A percentile compares a stretch with the other conserved stretches of the same genome.
Conservation (phyloP, 306 rosid species). For the Rubus idaeus region DNA sequence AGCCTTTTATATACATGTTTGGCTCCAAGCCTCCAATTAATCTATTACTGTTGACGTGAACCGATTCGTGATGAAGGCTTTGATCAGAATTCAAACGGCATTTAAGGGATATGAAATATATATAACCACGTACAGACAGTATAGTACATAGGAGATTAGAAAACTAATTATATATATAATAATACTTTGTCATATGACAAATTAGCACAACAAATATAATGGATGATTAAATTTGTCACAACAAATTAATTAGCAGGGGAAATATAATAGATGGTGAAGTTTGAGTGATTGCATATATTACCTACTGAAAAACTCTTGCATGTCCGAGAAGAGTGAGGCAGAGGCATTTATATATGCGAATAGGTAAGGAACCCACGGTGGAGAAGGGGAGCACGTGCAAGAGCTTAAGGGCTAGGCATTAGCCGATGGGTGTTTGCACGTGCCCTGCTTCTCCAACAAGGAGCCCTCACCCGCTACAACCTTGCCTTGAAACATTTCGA, state of each 20-base stretch:
- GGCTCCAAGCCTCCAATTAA: too few relatives aligned
- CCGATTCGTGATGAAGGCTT: too few relatives aligned
- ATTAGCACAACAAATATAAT: too few relatives aligned
- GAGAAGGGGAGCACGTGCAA: slow-evolving; percentile 95
- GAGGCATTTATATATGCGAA: neutral
- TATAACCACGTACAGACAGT: too few relatives aligned
- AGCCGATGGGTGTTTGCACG: slow-evolving; percentile 58
- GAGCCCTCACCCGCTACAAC: slow-evolving; percentile 50
- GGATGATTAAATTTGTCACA: too few relatives aligned
- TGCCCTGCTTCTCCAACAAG: slow-evolving; percentile 99
- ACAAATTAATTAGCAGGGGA: neutral
- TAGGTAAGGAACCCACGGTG: slow-evolving; percentile 66
- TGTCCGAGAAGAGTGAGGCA: neutral
- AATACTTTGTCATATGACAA: too few relatives aligned
- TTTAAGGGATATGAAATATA: too few relatives aligned
- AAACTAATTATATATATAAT: too few relatives aligned
- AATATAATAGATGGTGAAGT: neutral
- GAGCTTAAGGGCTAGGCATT: slow-evolving; percentile 2
- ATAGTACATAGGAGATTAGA: too few relatives aligned
- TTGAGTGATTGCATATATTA: slow-evolving; percentile 7
- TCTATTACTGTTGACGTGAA: too few relatives aligned
- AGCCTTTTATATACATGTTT: too few relatives aligned
- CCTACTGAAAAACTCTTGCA: neutral
- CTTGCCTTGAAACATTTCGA: neutral
- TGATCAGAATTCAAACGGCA: too few relatives aligned